These are phyloP conservation scores for Trypanosoma scelopori DNA, from an alignment of 208 protist species.

Conservation along the genomic window DNA sequence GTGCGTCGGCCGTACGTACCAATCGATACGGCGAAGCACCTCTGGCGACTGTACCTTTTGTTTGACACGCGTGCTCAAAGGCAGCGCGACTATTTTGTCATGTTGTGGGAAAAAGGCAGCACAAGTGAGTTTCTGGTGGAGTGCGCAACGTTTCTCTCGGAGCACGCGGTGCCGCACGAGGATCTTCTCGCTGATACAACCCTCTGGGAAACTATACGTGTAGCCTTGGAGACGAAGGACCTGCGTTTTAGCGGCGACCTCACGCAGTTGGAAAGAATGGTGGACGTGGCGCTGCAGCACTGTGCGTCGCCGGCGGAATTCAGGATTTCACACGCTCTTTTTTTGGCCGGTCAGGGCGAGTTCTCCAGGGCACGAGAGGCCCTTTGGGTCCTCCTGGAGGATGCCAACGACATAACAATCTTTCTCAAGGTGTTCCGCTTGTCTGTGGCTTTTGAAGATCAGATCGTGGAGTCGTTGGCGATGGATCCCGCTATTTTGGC, in stretches of 20 bases:
- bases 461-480: constrained; percentile 73
- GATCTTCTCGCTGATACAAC: constrained; percentile 41
- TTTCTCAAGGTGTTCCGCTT: constrained; percentile 51
- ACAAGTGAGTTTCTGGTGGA: constrained; percentile 54
- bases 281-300: constrained; percentile 38
- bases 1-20: constrained; percentile 43
- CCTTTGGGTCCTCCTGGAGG: constrained; percentile 46
- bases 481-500: constrained; percentile 39
- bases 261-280: constrained; percentile 38
- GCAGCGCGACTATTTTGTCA: constrained; percentile 60
- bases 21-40: constrained; percentile 36
- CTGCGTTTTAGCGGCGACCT: constrained; percentile 50
- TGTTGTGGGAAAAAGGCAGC: constrained; percentile 52
- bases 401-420: constrained; percentile 44
- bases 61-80: constrained; percentile 50
- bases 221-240: constrained; percentile 45
- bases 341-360: constrained; percentile 69
- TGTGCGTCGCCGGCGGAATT: constrained; percentile 60
- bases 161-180: constrained; percentile 6
- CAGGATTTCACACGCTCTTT: constrained; percentile 49
- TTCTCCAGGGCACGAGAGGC: constrained; percentile 43
- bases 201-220: constrained; percentile 68
- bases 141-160: constrained; percentile 37
- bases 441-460: constrained; percentile 69
- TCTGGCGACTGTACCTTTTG: constrained; percentile 64